Evolutionary conservation across 2,329 filamentous ascomycete genomes (phyloP), one percentile per base, ranked within the genome.

Genomic region (Aureobasidium leucospermi): DNA sequence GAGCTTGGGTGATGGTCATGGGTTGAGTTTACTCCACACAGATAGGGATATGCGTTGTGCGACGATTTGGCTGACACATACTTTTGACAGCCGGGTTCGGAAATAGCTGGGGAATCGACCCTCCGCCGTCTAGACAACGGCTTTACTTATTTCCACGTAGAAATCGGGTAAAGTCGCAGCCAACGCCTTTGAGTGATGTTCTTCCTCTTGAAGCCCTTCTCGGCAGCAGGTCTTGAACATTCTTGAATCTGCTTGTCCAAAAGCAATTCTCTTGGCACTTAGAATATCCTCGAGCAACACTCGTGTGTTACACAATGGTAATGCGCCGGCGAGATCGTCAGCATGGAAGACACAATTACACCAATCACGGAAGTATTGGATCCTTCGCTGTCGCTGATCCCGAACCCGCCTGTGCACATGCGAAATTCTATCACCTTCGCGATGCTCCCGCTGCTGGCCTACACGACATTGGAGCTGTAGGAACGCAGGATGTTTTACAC

Each of bases 51-150:
- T 45, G 42, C 42, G 19, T 28, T 45, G 42, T 45, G 16, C 19
- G 42, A 45, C 42, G 42, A 28, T 49, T 55, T 29, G 28, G 42
- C 15, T 55, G 51, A 55, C 51, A 55, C 51, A 55, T 43, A 43
- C 10, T 3, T 6, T 16, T 55, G 38, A 55, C 48, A 52, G 38
- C 29, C 28, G 47, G 10, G 10, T 41, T 55, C 29, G 6, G n/a
- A 34, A 28, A 45, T 28, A 43, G 39, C 28, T 31, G 51, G 28
- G n/a, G 51, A 36, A 32, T 32, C n/a, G 39, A 55, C 39, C 36
- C 28, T 32, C 15, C 19, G 23, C 45, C 10, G 38, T 31, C 36
- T 7, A 52, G 38, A 19, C 51, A 43, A 55, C 28, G 16, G 51
- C 23, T 41, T 31, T 32, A 2, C 10, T 36, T 53, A 41, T 53